Conservation (phyloP, 495 filamentous ascomycete species). For the Talaromyces ruber region DNA sequence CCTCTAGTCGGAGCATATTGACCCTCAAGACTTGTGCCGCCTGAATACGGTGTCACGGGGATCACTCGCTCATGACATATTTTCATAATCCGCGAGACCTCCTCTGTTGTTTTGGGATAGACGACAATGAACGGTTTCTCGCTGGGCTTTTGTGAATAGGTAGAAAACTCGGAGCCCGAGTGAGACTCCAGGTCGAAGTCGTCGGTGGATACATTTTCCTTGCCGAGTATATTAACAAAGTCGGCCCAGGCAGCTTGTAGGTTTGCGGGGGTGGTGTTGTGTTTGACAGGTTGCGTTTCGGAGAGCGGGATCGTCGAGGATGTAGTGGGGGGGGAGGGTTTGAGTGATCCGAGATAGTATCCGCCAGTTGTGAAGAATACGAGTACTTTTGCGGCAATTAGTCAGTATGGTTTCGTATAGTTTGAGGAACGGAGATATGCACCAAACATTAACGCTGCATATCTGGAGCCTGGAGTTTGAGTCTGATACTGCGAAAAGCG, state of each 20-base stretch:
- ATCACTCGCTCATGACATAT: slow-evolving; percentile 52
- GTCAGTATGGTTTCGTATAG: background rate
- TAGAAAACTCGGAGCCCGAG: slow-evolving; percentile 82
- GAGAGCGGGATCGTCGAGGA: slow-evolving; percentile 67
- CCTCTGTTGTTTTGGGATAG: slow-evolving; percentile 43
- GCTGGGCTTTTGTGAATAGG: slow-evolving; percentile 49
- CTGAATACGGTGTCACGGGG: slow-evolving; percentile 56
- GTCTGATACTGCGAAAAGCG: slow-evolving; percentile 51
- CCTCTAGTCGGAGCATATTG: slow-evolving; percentile 54
- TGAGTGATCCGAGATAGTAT: slow-evolving; percentile 64
- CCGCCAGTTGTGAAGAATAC: slow-evolving; percentile 51
- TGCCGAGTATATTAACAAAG: slow-evolving; percentile 75
- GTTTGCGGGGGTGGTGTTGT: slow-evolving; percentile 64
- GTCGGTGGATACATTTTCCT: slow-evolving; percentile 74
- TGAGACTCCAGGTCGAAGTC: slow-evolving; percentile 59
- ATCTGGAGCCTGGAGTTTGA: slow-evolving; percentile 43
- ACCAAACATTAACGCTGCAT: slow-evolving; percentile 59
- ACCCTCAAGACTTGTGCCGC: slow-evolving; percentile 56
- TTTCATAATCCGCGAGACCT: slow-evolving; percentile 54
- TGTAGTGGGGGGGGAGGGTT: slow-evolving; percentile 47
- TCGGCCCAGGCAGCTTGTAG: slow-evolving; percentile 93
- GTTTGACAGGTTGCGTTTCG: slow-evolving; percentile 49
- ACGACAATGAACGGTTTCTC: slow-evolving; percentile 41
- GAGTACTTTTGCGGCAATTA: slow-evolving; percentile 37
- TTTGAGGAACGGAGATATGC: slow-evolving; percentile 11